Percentiles rank a stretch among this genome's conserved stretches.
Conservation (phyloP, 179 eudicot genomes). For the Beta macrorhiza region DNA sequence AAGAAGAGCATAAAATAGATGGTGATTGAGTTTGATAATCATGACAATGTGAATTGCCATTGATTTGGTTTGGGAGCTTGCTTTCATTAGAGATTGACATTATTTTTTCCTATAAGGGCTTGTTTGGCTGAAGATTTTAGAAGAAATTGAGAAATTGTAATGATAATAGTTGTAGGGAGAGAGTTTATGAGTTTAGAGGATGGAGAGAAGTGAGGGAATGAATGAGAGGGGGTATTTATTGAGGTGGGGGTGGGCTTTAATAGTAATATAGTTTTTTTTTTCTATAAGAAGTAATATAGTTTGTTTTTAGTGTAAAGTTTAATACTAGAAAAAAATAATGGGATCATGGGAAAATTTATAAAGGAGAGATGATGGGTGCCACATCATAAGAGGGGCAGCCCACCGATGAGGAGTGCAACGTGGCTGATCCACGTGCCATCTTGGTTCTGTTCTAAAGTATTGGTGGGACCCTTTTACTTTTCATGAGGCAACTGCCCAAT, state of each 20-base stretch:
- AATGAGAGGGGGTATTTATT: conserved; percentile 27
- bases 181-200: not conserved
- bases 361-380: conserved; percentile 27
- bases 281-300: not conserved
- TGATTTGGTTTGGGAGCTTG: conserved; percentile 28
- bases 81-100: conserved; percentile 25
- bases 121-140: not conserved
- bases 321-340: not conserved
- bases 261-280: not conserved
- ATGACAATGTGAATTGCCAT: conserved; percentile 18
- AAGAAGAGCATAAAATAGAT: conserved; percentile 31
- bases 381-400: conserved; percentile 7
- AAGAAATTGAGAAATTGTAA: not conserved
- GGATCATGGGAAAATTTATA: not conserved
- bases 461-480: conserved; percentile 19
- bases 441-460: not conserved
- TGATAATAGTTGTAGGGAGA: not conserved
- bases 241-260: conserved; percentile 6
- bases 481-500: conserved; percentile 31
- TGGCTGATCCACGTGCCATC: conserved; percentile 20
- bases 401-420: conserved; percentile 23
- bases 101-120: not conserved
- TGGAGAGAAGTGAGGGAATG: conserved; percentile 28
- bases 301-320: not conserved
- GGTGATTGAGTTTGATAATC: conserved; percentile 27